These are phyloP conservation scores for Citrus trifoliata DNA, from an alignment of 345 rosid genomes.

Conservation along the genomic window DNA sequence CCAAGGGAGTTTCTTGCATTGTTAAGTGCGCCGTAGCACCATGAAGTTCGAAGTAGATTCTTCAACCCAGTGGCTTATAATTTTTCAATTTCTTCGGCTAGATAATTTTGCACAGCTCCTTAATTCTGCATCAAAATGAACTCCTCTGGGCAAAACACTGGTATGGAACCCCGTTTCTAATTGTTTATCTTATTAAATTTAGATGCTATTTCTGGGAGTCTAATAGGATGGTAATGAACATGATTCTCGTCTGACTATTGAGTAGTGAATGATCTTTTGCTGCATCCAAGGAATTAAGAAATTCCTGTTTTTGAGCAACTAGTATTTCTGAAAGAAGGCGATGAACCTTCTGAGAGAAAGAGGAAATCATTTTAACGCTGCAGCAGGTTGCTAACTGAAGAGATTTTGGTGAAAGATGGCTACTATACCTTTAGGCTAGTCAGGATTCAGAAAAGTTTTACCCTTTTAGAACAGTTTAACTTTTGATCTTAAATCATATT, in stretches of 20 bases:
- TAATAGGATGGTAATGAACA: not conserved
- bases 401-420: not conserved
- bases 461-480: not conserved
- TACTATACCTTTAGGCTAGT: not conserved
- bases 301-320: not conserved
- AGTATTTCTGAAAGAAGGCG: not conserved
- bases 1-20: constrained; percentile 65
- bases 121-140: constrained; percentile 16
- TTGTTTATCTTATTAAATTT: not conserved
- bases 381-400: not conserved
- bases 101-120: constrained; percentile 11
- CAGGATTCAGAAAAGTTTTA: not conserved
- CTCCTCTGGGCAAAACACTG: constrained; percentile 25
- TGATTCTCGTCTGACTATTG: not conserved
- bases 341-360: not conserved
- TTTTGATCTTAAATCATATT: not conserved
- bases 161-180: constrained; percentile 16
- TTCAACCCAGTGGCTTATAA: constrained; percentile 14
- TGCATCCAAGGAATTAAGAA: not conserved
- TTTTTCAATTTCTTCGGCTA: constrained; percentile 17
- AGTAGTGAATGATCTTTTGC: not conserved
- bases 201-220: not conserved
- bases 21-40: constrained; percentile 44
- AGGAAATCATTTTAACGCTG: not conserved
- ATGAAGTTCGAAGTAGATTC: constrained; percentile 21